Base-by-base conservation (phyloP, 1,284 basidiomycete genomes). In the Wolfiporia cocos region DNA sequence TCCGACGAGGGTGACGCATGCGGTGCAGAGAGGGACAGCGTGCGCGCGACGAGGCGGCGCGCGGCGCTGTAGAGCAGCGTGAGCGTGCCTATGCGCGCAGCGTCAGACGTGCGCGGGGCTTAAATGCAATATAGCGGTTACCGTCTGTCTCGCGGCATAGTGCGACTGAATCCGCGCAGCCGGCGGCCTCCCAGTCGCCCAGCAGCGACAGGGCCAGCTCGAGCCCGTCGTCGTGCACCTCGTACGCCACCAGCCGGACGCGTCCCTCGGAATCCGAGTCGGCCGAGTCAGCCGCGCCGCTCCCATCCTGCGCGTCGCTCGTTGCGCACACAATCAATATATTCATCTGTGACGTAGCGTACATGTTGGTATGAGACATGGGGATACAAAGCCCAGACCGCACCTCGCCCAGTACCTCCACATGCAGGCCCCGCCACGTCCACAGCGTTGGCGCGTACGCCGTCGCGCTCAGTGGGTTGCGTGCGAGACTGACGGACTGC, bases 121-220 rank as follows among this genome's bases (percentile, higher is more conserved):
- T n/a, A 14, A 3, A 20, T 14, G 14, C 14, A 12, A 22, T 24
- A 14, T 11, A 42, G 20, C 52, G 62, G 11, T 17, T 12, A 82
- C 81, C 67, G 36, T 76, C 66, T 14, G 57, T 49, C 44, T 68
- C 66, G 40, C 63, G 54, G 46, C 68, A 58, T 14, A 83, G 56
- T 2, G 70, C 71, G 10, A 73, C 56, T 22, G 69, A 67, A 32
- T 64, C 61, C 0, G 69, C 60, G 12, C 67, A 63, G 5, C 76
- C 74, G 38, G 75, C 70, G 5, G 77, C 55, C 26, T 66, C 55
- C 78, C 79, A 82, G 29, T 77, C 72, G 4, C 74, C 76, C 11
- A 79, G 47, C 36, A 66, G 67, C 43, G 69, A 66, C 2, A 85
- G 64, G 17, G 49, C 55, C 1, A 69, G 54, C 18, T 68, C 65